A percentile compares a stretch with the other conserved stretches of the same genome.
Conservation (phyloP, 1,284 basidiomycete species). For the Ceratobasidium sp. region DNA sequence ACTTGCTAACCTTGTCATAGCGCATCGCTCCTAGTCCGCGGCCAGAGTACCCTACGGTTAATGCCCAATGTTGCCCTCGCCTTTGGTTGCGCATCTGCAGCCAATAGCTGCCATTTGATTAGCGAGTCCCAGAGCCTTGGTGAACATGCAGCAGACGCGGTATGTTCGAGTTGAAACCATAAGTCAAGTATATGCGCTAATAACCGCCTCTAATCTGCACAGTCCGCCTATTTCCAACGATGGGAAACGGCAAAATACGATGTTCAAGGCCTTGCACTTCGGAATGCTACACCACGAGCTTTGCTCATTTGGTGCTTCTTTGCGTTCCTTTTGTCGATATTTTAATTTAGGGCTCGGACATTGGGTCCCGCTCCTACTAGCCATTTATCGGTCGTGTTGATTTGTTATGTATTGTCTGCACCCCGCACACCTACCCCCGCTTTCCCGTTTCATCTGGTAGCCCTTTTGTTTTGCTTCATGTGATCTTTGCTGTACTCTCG, state of each 20-base stretch:
- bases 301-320: slow-evolving; percentile 1
- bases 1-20: neutral
- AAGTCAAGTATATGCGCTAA: too few species aligned
- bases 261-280: slow-evolving; percentile 3
- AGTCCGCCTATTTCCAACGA: slow-evolving; percentile 10
- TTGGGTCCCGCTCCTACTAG: too few species aligned
- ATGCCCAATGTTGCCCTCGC: neutral
- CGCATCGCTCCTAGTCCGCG: neutral
- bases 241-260: slow-evolving; percentile 18
- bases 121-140: slow-evolving; percentile 27
- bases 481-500: too few species aligned
- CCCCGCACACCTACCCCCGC: too few species aligned
- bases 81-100: slow-evolving; percentile 1
- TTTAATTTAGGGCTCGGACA: too few species aligned
- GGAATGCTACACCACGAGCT: slow-evolving; percentile 16
- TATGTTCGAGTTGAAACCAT: neutral
- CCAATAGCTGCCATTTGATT: slow-evolving; percentile 2
- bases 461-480: too few species aligned
- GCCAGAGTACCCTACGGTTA: neutral
- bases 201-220: too few species aligned
- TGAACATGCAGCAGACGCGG: too few species aligned
- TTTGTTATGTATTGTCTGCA: too few species aligned
- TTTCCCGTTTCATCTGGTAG: too few species aligned
- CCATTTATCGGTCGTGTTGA: too few species aligned
- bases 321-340: neutral